Base-by-base conservation (phyloP, 768 basidiomycete species). In the Amanita subjunquillea region DNA sequence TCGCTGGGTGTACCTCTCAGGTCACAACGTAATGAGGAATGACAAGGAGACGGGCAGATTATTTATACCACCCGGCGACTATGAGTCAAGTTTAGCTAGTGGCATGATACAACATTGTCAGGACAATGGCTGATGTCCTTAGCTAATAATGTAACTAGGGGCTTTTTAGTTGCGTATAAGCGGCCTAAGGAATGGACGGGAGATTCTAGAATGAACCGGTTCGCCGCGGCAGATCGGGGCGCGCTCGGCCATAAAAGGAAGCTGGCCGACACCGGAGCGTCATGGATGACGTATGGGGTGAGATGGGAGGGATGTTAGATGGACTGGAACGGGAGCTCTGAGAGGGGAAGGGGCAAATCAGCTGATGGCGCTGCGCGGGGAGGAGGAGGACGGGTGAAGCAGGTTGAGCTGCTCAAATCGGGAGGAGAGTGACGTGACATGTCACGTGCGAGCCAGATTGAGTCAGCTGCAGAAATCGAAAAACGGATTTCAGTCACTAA, bases 391-490 rank as follows among this genome's bases (percentile, higher is more conserved):
- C 6, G 12, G 30, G 41, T 42, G 53, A 34, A 17, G 46, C n/a
- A 5, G 15, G 1, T 13, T 54, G 32, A 6, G 6, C 12, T 15
- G 53, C 50, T 55, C 50, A 17, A 17, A 17, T 17, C 17, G 17
- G 17, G 17, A 22, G 45, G 20, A 43, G 20, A 37, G 20, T 46
- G 27, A 50, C 46, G 22, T 27, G 46, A 50, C n/a, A 22, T 41
- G 48, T 50, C 54, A 50, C 49, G 54, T 59, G 55, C 56, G 58
- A 57, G 49, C 63, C 59, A 55, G 52, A 62, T 62, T 53, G 64
- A 65, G 64, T 68, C 65, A 69, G 60, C 61, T 40, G 57, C 59
- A 57, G 62, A 60, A 66, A 64, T 59, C 57, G 64, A 67, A 69
- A 69, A 61, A 60, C 63, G 62, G 58, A 62, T 64, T 64, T 61